Percentiles rank a stretch among this genome's conserved stretches.
Evolutionary conservation across 148 eudicot genomes (phyloP).

Genomic region (Beta vulgaris): DNA sequence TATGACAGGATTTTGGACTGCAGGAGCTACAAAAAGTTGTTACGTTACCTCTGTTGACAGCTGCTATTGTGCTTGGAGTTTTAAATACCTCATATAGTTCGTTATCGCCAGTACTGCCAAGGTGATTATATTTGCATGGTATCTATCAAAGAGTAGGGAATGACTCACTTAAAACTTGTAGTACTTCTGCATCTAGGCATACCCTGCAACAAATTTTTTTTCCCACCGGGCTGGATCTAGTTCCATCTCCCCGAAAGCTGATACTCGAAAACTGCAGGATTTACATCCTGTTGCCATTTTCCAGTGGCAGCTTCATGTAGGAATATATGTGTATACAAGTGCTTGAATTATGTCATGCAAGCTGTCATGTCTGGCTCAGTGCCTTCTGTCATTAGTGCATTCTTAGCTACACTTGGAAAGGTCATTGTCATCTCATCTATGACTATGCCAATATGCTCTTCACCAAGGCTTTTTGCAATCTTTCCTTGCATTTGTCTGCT

Average conservation of each 20-base stretch:
- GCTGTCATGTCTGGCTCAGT: too few species aligned
- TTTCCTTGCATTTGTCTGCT: not conserved
- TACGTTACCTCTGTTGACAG: slow-evolving; percentile 60
- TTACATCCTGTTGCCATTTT: not conserved
- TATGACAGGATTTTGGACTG: slow-evolving; percentile 57
- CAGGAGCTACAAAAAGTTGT: slow-evolving; percentile 46
- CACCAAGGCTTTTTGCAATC: too few species aligned
- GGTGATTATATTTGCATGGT: slow-evolving; percentile 34
- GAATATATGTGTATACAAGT: not conserved
- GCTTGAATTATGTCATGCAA: not conserved
- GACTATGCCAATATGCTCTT: too few species aligned
- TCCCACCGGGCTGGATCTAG: not conserved
- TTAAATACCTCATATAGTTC: slow-evolving; percentile 52
- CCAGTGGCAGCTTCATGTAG: not conserved
- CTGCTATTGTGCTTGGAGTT: slow-evolving; percentile 50
- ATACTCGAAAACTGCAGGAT: not conserved
- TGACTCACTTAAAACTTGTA: not conserved
- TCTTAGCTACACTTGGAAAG: too few species aligned
- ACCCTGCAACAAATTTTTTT: not conserved
- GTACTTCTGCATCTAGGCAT: not conserved
- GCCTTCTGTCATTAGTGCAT: too few species aligned
- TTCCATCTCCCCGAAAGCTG: not conserved
- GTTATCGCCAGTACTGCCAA: slow-evolving; percentile 39
- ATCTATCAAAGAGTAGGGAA: too few species aligned
- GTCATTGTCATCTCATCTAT: too few species aligned